Base-by-base conservation (phyloP, 2,329 filamentous ascomycete species). In the Hymenoscyphus albidus region DNA sequence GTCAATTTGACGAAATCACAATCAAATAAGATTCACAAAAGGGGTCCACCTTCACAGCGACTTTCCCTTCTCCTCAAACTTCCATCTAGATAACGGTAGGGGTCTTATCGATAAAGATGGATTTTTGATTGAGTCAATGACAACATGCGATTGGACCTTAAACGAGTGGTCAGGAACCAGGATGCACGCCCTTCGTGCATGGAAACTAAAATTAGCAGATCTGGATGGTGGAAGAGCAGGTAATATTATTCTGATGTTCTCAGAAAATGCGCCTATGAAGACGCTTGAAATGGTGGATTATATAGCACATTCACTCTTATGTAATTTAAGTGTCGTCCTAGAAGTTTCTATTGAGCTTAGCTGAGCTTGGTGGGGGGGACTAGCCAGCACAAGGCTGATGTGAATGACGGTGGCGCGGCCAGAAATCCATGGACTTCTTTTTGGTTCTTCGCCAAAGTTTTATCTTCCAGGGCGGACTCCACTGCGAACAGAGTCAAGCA, bases 381-480 rank as follows among this genome's bases (percentile, higher is more conserved):
- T 22, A 51, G 10, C 44, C 44, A 51, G 22, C 44, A 51, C 44
- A 51, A 51, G 44, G 44, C 44, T 51, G 44, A 18, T 51, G n/a
- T 51, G 44, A 51, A 51, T 51, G 44, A 22, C 18, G 44, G 44
- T 51, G 44, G 44, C 44, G 44, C 44, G 44, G 44, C 44, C 22
- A 51, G 44, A 51, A 51, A 51, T 51, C 44, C 44, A 51, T 22
- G 22, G 44, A 51, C n/a, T 51, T 51, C 44, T 51, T 22, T 51
- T 6, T 9, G 44, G n/a, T 51, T 51, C 44, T 51, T 51, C 44
- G 44, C 44, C 44, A 51, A 51, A 51, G n/a, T 51, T 51, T 51
- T 51, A 51, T 51, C 44, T 51, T 51, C 44, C 44, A 51, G 44
- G 44, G n/a, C 44, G 2, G 22, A 51, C n/a, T 22, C 44, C n/a